A percentile compares a stretch with the other conserved stretches of the same genome.
phyloP scores from a whole-genome alignment of 345 rosid genomes.

The Arabidopsis suecica region DNA sequence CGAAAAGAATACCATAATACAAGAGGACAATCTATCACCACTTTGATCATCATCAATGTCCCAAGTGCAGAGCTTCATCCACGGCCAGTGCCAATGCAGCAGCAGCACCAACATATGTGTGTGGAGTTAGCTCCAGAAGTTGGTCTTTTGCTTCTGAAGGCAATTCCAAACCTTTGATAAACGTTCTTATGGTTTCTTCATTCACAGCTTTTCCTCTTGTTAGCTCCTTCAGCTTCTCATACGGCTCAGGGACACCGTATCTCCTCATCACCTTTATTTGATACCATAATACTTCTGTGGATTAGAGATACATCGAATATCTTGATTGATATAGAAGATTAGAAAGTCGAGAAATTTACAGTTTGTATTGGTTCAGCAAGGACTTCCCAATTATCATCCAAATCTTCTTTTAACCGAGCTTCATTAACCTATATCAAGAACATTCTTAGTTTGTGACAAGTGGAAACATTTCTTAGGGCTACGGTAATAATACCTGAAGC shows the following conservation, averaged over 20 bases:
- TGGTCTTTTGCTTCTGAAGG: slow-evolving; percentile 69
- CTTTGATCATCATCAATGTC: slow-evolving; percentile 13
- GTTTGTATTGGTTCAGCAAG: slow-evolving; percentile 98
- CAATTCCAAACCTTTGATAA: slow-evolving; percentile 68
- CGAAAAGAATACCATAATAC: slow-evolving; percentile 14
- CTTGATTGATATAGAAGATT: slow-evolving; percentile 2
- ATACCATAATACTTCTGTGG: not conserved
- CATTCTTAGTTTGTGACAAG: slow-evolving; percentile 25
- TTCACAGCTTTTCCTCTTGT: slow-evolving; percentile 90
- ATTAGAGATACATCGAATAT: not conserved
- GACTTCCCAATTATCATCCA: slow-evolving; percentile 90
- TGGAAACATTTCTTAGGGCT: not conserved
- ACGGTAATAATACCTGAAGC: slow-evolving; percentile 67
- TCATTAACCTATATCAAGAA: slow-evolving; percentile 68
- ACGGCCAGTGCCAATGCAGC: slow-evolving; percentile 64
- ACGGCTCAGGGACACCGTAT: slow-evolving; percentile 90
- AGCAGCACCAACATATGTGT: slow-evolving; percentile 81
- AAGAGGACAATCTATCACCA: slow-evolving; percentile 5
- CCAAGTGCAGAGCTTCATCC: slow-evolving; percentile 45
- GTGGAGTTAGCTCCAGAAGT: slow-evolving; percentile 77
- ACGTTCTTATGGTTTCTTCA: slow-evolving; percentile 70
- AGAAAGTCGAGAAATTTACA: slow-evolving; percentile 50
- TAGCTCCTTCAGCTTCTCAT: slow-evolving; percentile 90
- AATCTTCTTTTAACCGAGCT: slow-evolving; percentile 73
- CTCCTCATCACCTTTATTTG: slow-evolving; percentile 80